A percentile compares a stretch with the other conserved stretches of the same genome.
Conservation (phyloP, 1,284 basidiomycete genomes). For the Athelia psychrophila region DNA sequence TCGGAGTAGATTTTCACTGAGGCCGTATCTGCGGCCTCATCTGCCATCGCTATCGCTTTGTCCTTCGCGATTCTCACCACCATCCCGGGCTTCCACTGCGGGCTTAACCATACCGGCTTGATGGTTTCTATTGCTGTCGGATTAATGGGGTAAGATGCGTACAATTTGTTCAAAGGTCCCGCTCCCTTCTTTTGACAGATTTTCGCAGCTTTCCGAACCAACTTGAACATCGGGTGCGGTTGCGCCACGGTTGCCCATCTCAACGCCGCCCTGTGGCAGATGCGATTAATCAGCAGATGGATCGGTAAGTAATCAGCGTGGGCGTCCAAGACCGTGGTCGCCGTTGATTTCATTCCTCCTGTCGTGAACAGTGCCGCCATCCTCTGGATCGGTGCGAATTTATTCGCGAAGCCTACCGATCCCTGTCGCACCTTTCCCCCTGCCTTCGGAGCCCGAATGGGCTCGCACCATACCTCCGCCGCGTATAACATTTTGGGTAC, state of each 20-base stretch:
- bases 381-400: constrained; percentile 14
- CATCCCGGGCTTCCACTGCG: constrained; percentile 9
- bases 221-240: constrained; percentile 11
- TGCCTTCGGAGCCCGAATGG: background rate
- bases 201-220: background rate
- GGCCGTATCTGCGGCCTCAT: constrained; percentile 3
- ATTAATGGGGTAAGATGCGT: constrained; percentile 1
- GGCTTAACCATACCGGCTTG: constrained; percentile 6
- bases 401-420: constrained; percentile 11
- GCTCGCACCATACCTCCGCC: constrained; percentile 7
- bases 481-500: constrained; percentile 13
- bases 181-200: constrained; percentile 1
- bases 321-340: constrained; percentile 19
- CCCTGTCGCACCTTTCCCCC: constrained; percentile 4
- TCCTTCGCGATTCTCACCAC: constrained; percentile 8
- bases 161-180: constrained; percentile 8
- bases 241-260: constrained; percentile 16
- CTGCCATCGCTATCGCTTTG: constrained; percentile 4
- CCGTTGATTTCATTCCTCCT: constrained; percentile 20
- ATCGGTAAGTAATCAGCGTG: constrained; percentile 20
- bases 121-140: constrained; percentile 15
- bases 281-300: constrained; percentile 13
- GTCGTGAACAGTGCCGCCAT: constrained; percentile 16
- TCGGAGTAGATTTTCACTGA: constrained; percentile 21
- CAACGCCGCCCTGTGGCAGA: constrained; percentile 10